Base-by-base conservation (phyloP, 1,284 basidiomycete genomes). In the Exobasidium rhododendri region DNA sequence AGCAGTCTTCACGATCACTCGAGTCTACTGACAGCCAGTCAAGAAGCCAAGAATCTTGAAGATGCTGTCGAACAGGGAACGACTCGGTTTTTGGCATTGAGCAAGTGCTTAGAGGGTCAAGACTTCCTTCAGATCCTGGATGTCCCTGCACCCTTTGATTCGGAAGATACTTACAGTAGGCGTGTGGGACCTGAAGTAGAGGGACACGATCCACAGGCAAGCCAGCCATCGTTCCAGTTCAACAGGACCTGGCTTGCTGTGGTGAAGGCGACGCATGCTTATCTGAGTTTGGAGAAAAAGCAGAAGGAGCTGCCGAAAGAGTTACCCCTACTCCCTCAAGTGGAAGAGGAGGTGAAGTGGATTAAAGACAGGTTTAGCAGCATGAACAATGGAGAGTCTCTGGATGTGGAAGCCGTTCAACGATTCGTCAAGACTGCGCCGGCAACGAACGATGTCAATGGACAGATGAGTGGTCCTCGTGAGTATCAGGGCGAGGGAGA, bases 241-340 rank as follows among this genome's bases (percentile, higher is more conserved):
- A 91, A 96, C 77, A 88, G 54, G 11, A 88, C 2, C 85, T 98
- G 94, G 96, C 86, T 98, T 24, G 93, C 93, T 0, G 92, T 97
- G 77, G 88, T 87, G 0, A 88, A 90, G 4, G 92, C 90, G 0
- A 88, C 94, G 69, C 87, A 94, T 69, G 86, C 87, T 0, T 88
- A 85, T 81, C 85, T 97, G 64, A 87, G 89, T 0, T 75, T 82
- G 1, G 82, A 83, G 0, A 77, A 80, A 3, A 82, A 80, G 3
- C 78, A 80, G 6, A 85, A 87, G 58, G 78, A 82, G 1, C 67
- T 81, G 0, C 88, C 91, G 62, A 44, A 20, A 3, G 55, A 86
- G 14, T 82, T 81, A 1, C 5, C 5, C 3, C 28, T 55, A 20
- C 29, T 22, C 22, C 14, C 24, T 2, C 31, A 35, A 32, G 13